These are phyloP conservation scores for Papiliotrema flavescens DNA, from an alignment of 1,284 basidiomycete species.

Conservation along the genomic window DNA sequence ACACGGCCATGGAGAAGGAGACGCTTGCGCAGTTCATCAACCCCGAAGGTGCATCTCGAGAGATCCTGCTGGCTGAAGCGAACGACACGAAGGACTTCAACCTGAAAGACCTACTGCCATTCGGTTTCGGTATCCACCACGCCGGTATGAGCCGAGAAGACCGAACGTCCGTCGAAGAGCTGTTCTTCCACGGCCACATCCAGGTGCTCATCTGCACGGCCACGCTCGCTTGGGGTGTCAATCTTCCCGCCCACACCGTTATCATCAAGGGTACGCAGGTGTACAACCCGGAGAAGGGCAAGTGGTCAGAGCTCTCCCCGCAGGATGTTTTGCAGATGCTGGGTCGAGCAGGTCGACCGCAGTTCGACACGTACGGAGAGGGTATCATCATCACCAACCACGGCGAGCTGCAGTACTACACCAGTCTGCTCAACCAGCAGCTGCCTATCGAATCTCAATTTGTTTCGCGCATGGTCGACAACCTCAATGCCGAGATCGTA, in stretches of 20 bases:
- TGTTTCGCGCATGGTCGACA: conserved; percentile 87
- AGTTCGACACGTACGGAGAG: conserved; percentile 96
- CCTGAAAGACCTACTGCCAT: conserved; percentile 85
- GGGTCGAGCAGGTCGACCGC: conserved; percentile 93
- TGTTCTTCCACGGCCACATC: conserved; percentile 88
- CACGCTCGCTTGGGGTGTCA: conserved; percentile 99
- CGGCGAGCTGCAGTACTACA: conserved; percentile 92
- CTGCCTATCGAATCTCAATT: conserved; percentile 97
- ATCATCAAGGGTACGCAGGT: conserved; percentile 99
- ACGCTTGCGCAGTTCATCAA: conserved; percentile 93
- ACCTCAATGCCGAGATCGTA: conserved; percentile 96
- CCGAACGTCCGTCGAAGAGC: conserved; percentile 86
- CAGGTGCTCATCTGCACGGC: conserved; percentile 97
- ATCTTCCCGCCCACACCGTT: conserved; percentile 94
- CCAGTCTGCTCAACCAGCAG: conserved; percentile 90
- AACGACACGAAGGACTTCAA: conserved; percentile 80
- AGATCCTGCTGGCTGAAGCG: conserved; percentile 80
- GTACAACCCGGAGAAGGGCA: conserved; percentile 97
- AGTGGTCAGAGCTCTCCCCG: conserved; percentile 92
- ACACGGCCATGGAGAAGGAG: conserved; percentile 94
- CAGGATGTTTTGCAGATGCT: conserved; percentile 99
- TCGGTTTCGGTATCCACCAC: conserved; percentile 97
- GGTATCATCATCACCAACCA: conserved; percentile 99
- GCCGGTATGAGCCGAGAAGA: conserved; percentile 98
- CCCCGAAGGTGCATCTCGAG: conserved; percentile 80